Conservation (phyloP, 768 basidiomycete species). For the Lentinus brumalis region DNA sequence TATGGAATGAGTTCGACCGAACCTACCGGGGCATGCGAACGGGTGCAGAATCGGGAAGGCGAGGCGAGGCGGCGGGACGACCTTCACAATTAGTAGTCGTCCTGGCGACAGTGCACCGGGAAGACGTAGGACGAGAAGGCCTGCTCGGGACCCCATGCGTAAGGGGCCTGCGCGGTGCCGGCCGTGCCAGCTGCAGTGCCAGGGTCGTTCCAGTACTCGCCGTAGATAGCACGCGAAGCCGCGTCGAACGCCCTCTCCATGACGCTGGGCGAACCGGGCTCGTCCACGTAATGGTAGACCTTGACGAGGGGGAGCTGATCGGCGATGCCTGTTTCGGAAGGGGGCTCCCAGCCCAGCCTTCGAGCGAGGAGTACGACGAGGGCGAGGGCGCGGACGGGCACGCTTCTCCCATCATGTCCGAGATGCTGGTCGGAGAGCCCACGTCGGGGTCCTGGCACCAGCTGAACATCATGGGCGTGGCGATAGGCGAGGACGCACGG, state of each 20-base stretch:
- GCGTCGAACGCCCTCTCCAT: conserved; percentile 31
- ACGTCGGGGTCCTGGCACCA: conserved; percentile 12
- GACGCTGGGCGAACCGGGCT: conserved; percentile 17
- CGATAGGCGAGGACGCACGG: conserved; percentile 16
- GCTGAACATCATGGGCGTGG: conserved; percentile 4
- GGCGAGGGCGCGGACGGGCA: conserved; percentile 12
- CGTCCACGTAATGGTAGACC: conserved; percentile 15
- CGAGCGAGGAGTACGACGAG: conserved; percentile 31
- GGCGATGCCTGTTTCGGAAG: conserved; percentile 22
- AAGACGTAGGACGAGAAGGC: conserved; percentile 9
- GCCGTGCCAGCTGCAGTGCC: conserved; percentile 2
- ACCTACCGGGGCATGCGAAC: conserved; percentile 6
- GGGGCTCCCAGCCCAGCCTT: conserved; percentile 29
- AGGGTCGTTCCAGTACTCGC: conserved; percentile 11
- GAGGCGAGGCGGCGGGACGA: neutral
- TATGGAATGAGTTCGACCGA: conserved; percentile 11
- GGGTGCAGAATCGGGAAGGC: neutral
- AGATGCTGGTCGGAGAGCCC: conserved; percentile 9
- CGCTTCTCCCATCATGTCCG: conserved; percentile 12
- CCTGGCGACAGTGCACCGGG: conserved; percentile 23
- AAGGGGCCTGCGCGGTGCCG: conserved; percentile 7
- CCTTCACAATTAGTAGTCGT: conserved; percentile 19
- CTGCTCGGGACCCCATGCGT: conserved; percentile 2
- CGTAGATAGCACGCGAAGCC: conserved; percentile 21
- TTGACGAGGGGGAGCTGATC: conserved; percentile 3